phyloP scores from a whole-genome alignment of 148 eudicot species.

The Rhododendron simsii region DNA sequence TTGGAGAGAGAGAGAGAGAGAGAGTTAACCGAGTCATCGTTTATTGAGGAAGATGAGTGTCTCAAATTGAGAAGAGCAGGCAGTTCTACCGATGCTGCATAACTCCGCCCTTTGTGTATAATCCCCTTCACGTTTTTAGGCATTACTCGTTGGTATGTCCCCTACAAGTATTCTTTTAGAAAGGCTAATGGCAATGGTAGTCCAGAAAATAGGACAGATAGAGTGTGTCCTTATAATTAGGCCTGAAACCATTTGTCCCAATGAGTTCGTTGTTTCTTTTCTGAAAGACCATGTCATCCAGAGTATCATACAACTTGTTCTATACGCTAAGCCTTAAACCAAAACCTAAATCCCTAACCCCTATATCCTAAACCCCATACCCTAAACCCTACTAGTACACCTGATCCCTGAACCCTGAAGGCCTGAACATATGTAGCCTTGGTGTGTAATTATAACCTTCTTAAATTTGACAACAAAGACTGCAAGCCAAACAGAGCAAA shows the following conservation, averaged over 20 bases:
- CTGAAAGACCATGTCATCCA: background rate
- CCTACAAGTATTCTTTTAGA: background rate
- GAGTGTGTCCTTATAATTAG: background rate
- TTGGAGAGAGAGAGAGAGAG: background rate
- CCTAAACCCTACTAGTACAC: background rate
- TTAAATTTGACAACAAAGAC: background rate
- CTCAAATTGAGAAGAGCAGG: background rate
- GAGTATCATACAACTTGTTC: background rate
- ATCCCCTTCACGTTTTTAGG: background rate
- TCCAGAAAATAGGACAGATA: background rate
- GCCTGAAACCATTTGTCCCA: background rate
- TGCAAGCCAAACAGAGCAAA: background rate
- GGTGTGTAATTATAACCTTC: background rate
- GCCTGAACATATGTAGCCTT: background rate
- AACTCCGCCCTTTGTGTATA: background rate
- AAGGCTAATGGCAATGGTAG: background rate
- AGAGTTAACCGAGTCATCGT: background rate
- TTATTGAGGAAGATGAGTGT: background rate
- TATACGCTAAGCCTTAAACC: background rate
- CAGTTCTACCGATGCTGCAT: background rate
- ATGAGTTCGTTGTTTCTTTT: background rate
- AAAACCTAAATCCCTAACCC: background rate
- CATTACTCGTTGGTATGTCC: background rate
- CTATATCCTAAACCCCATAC: background rate
- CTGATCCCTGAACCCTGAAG: background rate